Conservation (phyloP, 305 asterid species). For the Nicotiana rustica region DNA sequence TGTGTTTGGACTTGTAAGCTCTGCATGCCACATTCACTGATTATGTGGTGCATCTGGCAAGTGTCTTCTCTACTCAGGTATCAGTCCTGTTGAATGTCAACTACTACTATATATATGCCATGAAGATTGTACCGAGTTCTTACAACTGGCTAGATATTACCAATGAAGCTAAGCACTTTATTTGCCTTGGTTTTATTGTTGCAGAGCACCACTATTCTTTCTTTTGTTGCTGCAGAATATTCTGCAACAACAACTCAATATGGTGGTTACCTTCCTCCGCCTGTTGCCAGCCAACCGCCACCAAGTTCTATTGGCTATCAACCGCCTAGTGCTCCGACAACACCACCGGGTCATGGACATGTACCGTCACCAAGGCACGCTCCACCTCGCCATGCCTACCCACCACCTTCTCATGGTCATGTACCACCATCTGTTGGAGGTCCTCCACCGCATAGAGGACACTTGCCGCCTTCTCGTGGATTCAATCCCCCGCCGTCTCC, state of each 20-base stretch:
- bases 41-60: conserved; percentile 16
- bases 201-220: neutral
- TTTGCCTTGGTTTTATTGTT: neutral
- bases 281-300: conserved; percentile 1
- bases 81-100: neutral
- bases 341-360: neutral
- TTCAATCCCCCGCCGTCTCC: conserved; percentile 12
- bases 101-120: conserved; percentile 6
- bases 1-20: neutral
- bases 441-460: neutral
- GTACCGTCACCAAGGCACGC: neutral
- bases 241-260: neutral
- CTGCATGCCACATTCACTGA: neutral
- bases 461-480: neutral
- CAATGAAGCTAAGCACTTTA: conserved; percentile 7
- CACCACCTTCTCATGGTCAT: conserved; percentile 5
- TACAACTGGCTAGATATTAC: neutral
- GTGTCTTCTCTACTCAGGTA: conserved; percentile 24
- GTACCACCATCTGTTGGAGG: neutral
- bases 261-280: conserved; percentile 1
- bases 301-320: conserved; percentile 24
- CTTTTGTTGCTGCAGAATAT: neutral
- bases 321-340: neutral
- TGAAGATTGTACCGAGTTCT: neutral
- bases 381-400: conserved; percentile 32